Base-by-base conservation (phyloP, 106 monocot species). In the Dioscorea dumetorum region DNA sequence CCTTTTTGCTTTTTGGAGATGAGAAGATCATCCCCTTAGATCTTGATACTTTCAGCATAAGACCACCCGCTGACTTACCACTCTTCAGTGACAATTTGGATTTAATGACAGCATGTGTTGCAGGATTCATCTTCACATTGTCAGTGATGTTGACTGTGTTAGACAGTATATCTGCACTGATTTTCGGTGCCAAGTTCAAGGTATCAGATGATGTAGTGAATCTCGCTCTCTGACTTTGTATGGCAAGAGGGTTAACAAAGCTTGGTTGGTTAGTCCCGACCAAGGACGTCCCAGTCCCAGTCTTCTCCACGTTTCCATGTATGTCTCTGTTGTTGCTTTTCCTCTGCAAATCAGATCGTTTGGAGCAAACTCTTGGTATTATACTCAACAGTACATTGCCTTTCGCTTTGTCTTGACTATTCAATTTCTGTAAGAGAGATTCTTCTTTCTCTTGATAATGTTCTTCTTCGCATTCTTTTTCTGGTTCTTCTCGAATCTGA, bases 281-380 rank as follows among this genome's bases (percentile, higher is more conserved):
- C 65, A 77, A 23, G 14, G 50, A 20, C 2, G 52, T 48, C 33
- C 48, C 33, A 24, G 50, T 17, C n/a, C 57, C 4, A 12, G 62
- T 5, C 16, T 53, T 72, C 11, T 66, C 70, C 6, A 24, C 54
- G 33, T 52, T 64, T 58, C 53, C 75, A 65, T 57, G 41, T 1
- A 41, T 41, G 41, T 41, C 10, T 6, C 6, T 20, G 61, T 24
- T 74, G 13, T 72, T 61, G 32, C 49, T 18, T 63, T 77, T 80
- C 65, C 82, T 85, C 4, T 57, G 61, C 28, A 82, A 61, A 72
- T 71, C 74, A 9, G 90, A 82, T 11, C 84, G 76, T 67, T 87
- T 87, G 15, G 84, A 82, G 72, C 86, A 71, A 56, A 69, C 79
- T 86, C 86, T 87, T 18, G 74, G 69, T 34, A 70, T 64, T 52